A percentile compares a stretch with the other conserved stretches of the same genome.
Evolutionary conservation across 1,139 yeast genomes (phyloP).

Genomic region (Candida dubliniensis): DNA sequence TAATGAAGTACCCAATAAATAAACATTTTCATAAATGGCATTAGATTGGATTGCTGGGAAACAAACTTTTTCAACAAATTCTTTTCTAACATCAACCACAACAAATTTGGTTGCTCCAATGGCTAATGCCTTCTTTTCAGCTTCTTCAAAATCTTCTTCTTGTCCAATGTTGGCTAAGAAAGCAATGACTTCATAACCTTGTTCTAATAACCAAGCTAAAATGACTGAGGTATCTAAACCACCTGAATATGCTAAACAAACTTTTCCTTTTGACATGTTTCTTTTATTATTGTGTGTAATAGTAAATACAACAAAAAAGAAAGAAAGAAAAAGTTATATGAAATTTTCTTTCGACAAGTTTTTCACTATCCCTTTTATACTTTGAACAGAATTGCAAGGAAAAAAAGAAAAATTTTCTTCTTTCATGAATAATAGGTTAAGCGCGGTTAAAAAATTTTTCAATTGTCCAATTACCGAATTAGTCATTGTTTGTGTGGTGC

Average conservation of each 20-base stretch:
- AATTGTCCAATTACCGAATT: conserved; percentile 34
- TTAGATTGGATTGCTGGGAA: conserved; percentile 97
- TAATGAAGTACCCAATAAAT: conserved; percentile 91
- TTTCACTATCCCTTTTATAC: conserved; percentile 2
- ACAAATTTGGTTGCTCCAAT: conserved; percentile 97
- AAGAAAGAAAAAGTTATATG: not conserved
- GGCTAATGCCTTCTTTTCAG: conserved; percentile 91
- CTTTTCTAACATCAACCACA: conserved; percentile 90
- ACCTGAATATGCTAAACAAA: conserved; percentile 98
- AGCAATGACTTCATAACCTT: conserved; percentile 97
- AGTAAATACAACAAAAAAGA: conserved; percentile 5
- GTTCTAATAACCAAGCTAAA: conserved; percentile 95
- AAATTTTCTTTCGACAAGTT: not conserved
- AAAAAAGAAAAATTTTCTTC: not conserved
- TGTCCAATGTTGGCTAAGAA: conserved; percentile 98
- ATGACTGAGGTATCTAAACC: conserved; percentile 98
- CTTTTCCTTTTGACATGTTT: conserved; percentile 92
- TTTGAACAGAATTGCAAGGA: not conserved
- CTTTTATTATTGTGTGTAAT: conserved; percentile 1
- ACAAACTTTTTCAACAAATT: conserved; percentile 85
- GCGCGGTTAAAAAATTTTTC: conserved; percentile 5
- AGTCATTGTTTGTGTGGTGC: conserved; percentile 18
- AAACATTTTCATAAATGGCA: conserved; percentile 96
- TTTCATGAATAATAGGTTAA: conserved; percentile 5
- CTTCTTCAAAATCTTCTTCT: conserved; percentile 98